Conservation (phyloP, 768 basidiomycete species). For the Boletus rufocinnamomeus region DNA sequence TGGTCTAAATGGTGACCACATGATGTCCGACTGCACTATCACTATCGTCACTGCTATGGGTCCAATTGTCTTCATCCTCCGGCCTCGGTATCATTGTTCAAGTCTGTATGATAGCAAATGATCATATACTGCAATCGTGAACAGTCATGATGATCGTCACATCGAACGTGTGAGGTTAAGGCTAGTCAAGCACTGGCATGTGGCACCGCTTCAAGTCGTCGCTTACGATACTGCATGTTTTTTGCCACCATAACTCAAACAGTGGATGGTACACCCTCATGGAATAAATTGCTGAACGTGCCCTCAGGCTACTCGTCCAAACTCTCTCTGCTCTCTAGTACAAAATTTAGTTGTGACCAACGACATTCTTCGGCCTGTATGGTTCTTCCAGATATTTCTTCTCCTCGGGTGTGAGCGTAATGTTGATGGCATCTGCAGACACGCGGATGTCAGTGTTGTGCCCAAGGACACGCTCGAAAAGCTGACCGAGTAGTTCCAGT, state of each 20-base stretch:
- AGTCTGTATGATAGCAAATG: too few relatives aligned
- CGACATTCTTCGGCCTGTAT: slow-evolving; percentile 30
- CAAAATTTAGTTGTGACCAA: slow-evolving; percentile 43
- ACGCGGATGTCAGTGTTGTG: neutral
- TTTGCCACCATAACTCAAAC: neutral
- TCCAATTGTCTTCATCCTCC: neutral
- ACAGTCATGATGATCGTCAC: too few relatives aligned
- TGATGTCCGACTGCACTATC: too few relatives aligned
- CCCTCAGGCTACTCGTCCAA: neutral
- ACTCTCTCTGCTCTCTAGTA: neutral
- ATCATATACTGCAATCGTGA: too few relatives aligned
- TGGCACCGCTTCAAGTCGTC: too few relatives aligned
- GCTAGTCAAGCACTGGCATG: too few relatives aligned
- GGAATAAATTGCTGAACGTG: neutral
- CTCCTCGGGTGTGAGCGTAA: slow-evolving; percentile 13
- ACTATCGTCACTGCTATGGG: too few relatives aligned
- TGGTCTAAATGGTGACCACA: neutral
- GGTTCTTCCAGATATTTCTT: slow-evolving; percentile 13
- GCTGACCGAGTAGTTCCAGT: slow-evolving; percentile 11
- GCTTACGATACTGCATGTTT: too few relatives aligned
- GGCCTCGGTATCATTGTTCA: too few relatives aligned
- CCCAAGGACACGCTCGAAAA: neutral
- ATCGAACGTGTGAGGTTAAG: too few relatives aligned
- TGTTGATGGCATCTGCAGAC: slow-evolving; percentile 4
- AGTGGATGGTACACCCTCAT: neutral